These are phyloP conservation scores for Rutidosis leptorrhynchoides DNA, from an alignment of 129 eudicot genomes.

Conservation along the genomic window DNA sequence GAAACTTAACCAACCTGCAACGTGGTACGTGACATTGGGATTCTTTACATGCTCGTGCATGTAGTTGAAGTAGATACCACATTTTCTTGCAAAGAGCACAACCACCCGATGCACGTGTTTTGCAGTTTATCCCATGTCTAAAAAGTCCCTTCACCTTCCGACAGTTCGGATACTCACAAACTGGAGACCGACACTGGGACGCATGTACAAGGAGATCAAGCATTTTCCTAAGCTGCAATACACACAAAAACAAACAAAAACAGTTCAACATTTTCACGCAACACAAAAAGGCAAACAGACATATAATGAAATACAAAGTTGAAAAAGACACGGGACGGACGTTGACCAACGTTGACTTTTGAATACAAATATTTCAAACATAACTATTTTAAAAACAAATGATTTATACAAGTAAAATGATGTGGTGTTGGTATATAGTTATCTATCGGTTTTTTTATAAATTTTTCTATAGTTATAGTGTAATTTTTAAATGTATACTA, in stretches of 20 bases:
- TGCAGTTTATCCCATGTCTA: conserved; percentile 85
- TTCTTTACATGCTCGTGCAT: conserved; percentile 94
- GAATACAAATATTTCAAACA: too few species aligned
- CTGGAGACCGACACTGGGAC: conserved; percentile 82
- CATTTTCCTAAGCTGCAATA: conserved; percentile 86
- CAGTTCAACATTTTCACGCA: too few species aligned
- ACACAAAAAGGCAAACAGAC: too few species aligned
- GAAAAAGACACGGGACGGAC: too few species aligned
- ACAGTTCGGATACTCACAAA: conserved; percentile 75
- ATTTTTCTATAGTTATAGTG: too few species aligned
- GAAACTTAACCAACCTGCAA: conserved; percentile 60
- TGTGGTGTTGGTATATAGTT: too few species aligned
- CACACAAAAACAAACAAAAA: conserved; percentile 3
- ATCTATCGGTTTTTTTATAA: too few species aligned
- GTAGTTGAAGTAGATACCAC: conserved; percentile 98
- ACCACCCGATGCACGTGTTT: conserved; percentile 75
- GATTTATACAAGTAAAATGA: too few species aligned
- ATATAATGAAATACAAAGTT: too few species aligned
- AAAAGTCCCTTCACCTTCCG: conserved; percentile 95
- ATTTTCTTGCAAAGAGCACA: conserved; percentile 85
- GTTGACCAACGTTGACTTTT: too few species aligned
- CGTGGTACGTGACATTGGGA: conserved; percentile 87
- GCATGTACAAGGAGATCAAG: conserved; percentile 94
- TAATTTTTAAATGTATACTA: too few species aligned
- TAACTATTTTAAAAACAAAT: too few species aligned